phyloP scores from a whole-genome alignment of 2,329 filamentous ascomycete genomes.

The Pochonia chlamydosporia region DNA sequence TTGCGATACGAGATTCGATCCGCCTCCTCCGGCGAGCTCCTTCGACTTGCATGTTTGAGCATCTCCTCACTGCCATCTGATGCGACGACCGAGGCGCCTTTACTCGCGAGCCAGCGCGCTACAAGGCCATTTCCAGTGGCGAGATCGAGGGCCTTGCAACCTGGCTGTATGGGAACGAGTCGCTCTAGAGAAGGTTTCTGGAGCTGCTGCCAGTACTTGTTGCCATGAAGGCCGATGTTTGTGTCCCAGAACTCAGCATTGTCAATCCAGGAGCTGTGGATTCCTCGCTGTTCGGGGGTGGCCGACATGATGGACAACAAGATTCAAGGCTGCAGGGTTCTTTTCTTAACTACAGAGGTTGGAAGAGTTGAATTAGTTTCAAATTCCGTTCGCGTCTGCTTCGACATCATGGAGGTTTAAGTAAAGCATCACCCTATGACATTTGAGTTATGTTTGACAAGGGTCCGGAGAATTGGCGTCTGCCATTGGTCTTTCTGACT shows the following conservation, averaged over 20 bases:
- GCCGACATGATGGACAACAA: background rate
- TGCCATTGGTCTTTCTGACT: too few species aligned
- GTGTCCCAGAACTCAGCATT: constrained; percentile 38
- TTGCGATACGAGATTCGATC: constrained; percentile 23
- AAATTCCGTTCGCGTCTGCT: too few species aligned
- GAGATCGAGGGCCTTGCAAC: constrained; percentile 36
- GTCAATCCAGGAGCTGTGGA: constrained; percentile 31
- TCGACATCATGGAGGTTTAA: too few species aligned
- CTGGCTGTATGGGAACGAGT: constrained; percentile 20
- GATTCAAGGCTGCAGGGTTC: too few species aligned
- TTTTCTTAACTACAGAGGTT: too few species aligned
- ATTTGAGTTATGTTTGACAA: too few species aligned
- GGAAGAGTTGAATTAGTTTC: too few species aligned
- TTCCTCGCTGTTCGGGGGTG: constrained; percentile 4
- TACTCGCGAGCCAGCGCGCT: constrained; percentile 35
- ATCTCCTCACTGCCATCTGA: constrained; percentile 38
- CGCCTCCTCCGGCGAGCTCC: constrained; percentile 2
- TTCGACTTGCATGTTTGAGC: constrained; percentile 27
- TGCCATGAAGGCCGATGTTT: constrained; percentile 31
- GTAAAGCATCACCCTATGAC: too few species aligned
- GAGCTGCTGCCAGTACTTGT: constrained; percentile 37
- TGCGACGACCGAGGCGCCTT: constrained; percentile 32
- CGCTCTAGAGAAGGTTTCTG: constrained; percentile 34
- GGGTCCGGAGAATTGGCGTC: too few species aligned
- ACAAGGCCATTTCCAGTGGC: constrained; percentile 44